Conservation (phyloP, 2,329 filamentous ascomycete species). For the Colletotrichum lentis region DNA sequence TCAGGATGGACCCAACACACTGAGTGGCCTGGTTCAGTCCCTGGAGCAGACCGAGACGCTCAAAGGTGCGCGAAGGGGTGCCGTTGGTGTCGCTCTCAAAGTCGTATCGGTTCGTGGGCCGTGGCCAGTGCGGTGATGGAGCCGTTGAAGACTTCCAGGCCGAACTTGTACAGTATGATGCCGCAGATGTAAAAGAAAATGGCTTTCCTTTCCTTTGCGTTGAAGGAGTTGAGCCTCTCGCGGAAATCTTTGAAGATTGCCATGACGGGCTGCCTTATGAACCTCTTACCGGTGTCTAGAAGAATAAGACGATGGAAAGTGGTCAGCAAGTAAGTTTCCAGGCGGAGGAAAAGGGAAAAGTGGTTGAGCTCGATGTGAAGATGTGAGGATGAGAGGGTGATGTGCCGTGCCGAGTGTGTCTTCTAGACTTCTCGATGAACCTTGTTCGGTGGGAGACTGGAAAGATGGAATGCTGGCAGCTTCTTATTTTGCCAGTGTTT, state of each 20-base stretch:
- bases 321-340: no score
- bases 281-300: background rate
- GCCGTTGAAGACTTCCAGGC: constrained; percentile 60
- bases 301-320: background rate
- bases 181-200: constrained; percentile 57
- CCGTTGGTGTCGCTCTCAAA: constrained; percentile 9
- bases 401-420: background rate
- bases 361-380: no score
- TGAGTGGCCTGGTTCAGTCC: constrained; percentile 61
- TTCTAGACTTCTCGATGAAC: background rate
- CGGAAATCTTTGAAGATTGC: background rate
- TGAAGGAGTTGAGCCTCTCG: constrained; percentile 39
- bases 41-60: constrained; percentile 56
- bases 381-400: no score
- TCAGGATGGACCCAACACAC: constrained; percentile 59
- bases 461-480: no score
- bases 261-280: background rate
- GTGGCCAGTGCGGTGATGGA: constrained; percentile 58
- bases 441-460: background rate
- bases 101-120: constrained; percentile 59
- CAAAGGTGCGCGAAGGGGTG: constrained; percentile 48
- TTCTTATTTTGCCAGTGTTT: no score
- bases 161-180: constrained; percentile 63
- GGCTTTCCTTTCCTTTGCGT: constrained; percentile 53
- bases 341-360: background rate